Percentiles rank a stretch among this genome's conserved stretches.
phyloP scores from a whole-genome alignment of 768 basidiomycete genomes.

The Tephrocybe sp. region DNA sequence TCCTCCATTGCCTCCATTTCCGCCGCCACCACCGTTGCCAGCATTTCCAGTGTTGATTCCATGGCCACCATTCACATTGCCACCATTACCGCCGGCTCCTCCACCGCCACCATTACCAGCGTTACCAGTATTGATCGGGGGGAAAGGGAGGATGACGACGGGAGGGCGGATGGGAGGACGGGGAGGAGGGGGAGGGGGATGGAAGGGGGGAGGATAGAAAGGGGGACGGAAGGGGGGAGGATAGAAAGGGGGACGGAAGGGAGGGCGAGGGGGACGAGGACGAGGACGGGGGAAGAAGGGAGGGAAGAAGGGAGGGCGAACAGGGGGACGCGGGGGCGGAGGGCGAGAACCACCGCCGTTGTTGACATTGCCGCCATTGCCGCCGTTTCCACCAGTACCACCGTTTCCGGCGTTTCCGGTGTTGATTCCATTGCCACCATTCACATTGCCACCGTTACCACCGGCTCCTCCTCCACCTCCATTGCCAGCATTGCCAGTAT shows the following conservation, averaged over 20 bases:
- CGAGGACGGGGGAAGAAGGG: background rate
- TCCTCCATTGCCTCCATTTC: background rate
- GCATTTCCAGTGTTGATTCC: constrained; percentile 2
- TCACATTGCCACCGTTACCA: background rate
- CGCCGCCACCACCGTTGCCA: background rate
- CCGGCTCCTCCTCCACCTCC: background rate
- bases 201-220: no score
- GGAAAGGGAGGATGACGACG: no score
- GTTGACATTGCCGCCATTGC: background rate
- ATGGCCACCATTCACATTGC: background rate
- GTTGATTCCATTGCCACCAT: no score
- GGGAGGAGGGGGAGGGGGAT: no score
- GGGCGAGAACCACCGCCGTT: background rate
- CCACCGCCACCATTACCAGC: constrained; percentile 3
- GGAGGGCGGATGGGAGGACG: no score
- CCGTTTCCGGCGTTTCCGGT: background rate
- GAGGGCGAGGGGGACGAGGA: no score
- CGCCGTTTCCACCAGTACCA: background rate
- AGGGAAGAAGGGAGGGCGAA: background rate
- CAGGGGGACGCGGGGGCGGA: background rate
- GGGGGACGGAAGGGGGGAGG: no score
- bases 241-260: no score
- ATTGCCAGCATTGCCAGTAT: background rate
- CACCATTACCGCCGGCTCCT: background rate
- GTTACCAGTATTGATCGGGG: background rate